Evolutionary conservation across 2,329 filamentous ascomycete genomes (phyloP).

Genomic region (Diaporthe sp.): DNA sequence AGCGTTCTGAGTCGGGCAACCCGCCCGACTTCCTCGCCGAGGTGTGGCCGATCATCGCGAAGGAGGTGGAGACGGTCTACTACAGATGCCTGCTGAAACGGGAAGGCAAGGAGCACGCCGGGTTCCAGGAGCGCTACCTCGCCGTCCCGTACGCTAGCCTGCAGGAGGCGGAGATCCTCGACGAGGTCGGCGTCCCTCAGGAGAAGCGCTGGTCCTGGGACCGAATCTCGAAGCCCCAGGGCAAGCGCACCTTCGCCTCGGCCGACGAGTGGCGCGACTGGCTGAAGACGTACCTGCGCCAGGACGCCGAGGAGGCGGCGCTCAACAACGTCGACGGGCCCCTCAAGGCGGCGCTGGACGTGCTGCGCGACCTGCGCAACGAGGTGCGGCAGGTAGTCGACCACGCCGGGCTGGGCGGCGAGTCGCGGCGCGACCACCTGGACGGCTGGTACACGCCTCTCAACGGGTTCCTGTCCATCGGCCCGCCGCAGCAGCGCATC

Average conservation of each 20-base stretch:
- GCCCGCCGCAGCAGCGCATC: conserved; percentile 16
- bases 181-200: not conserved
- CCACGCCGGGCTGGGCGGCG: not conserved
- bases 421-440: conserved; percentile 11
- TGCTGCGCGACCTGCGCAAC: conserved; percentile 31
- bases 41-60: conserved; percentile 15
- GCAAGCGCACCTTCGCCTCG: not conserved
- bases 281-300: conserved; percentile 12
- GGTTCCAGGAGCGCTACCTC: conserved; percentile 16
- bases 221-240: not conserved
- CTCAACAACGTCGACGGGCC: conserved; percentile 14
- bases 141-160: not conserved
- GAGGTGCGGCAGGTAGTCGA: conserved; percentile 24
- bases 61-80: conserved; percentile 30
- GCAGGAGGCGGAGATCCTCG: conserved; percentile 13
- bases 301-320: conserved; percentile 14
- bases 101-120: not conserved
- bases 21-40: conserved; percentile 21
- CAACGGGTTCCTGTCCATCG: conserved; percentile 31
- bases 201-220: conserved; percentile 26
- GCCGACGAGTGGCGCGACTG: conserved; percentile 22
- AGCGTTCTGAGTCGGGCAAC: conserved; percentile 9
- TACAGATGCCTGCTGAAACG: not conserved
- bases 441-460: conserved; percentile 31
- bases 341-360: conserved; percentile 17